phyloP scores from a whole-genome alignment of 1,284 basidiomycete genomes.

The Cryptococcus hybrid region DNA sequence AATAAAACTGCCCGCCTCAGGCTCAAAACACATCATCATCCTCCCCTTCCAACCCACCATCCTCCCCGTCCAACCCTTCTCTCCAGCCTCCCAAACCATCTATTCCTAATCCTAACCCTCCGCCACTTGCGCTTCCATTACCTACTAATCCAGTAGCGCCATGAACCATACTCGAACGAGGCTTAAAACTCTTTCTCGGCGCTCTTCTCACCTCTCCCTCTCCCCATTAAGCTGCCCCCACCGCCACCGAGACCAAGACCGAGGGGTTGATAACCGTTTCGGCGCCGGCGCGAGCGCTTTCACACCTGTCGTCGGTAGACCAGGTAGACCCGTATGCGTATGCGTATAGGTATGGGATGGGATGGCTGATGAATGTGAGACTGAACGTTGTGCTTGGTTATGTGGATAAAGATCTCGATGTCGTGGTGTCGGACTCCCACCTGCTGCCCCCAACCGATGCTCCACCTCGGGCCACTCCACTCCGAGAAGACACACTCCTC shows the following conservation, averaged over 20 bases:
- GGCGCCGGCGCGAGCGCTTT: neutral
- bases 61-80: neutral
- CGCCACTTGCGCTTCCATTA: no score
- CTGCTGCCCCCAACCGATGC: neutral
- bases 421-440: constrained; percentile 6
- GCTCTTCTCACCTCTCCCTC: constrained; percentile 58
- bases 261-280: neutral
- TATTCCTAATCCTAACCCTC: no score
- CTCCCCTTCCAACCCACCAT: neutral
- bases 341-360: neutral
- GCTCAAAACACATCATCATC: constrained; percentile 16
- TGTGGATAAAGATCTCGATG: constrained; percentile 3
- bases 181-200: constrained; percentile 62
- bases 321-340: neutral
- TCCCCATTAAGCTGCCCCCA: no score
- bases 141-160: neutral
- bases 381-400: neutral
- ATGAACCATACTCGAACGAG: constrained; percentile 17
- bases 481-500: neutral
- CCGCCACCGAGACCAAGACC: no score
- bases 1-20: no score
- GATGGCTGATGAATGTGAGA: constrained; percentile 4
- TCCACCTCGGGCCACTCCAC: neutral
- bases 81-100: neutral
- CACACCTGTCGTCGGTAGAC: no score